Evolutionary conservation across 1,139 yeast species (phyloP), one percentile per base, ranked within the genome.

Genomic region (Groenewaldozyma sp.): DNA sequence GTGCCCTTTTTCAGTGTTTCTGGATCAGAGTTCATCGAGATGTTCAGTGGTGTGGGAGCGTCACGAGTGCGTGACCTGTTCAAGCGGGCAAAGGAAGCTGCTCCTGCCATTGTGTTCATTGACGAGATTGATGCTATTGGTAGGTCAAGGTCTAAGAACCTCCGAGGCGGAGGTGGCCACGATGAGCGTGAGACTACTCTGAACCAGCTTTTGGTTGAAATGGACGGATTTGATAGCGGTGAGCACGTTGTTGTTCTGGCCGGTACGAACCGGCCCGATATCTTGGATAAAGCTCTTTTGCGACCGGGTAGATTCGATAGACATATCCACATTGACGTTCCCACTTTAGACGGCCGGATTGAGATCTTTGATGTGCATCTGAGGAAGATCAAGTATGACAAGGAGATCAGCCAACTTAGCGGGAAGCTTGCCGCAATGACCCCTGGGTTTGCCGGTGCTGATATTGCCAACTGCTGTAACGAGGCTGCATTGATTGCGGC

Each of bases 31-130:
- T 91, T 91, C 51, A 95, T 91, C 14, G 98, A 91, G 63, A 88
- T 91, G 97, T 91, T 87, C 67, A 96, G 87, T 28, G 98, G 98
- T 68, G 97, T 91, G 13, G 98, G 98, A 66, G 97, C 98, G 2
- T 82, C 94, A 18, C 76, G 98, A 59, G 98, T 91, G 28, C 84
- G 98, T 59, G 97, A 91, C 59, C 68, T 91, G 55, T 91, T 91
- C 62, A 77, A 82, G 54, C 84, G 86, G 35, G 98, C 98, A 3
- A 76, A 96, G 59, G 84, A 82, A 56, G 78, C 81, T 60, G 94
- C 97, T 0, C 98, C 98, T 2, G 73, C 94, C 22, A 91, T 91
- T 55, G 81, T 91, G 34, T 91, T 91, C 56, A 87, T 91, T 43
- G 98, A 91, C 67, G 98, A 91, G 67, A 91, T 91, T 48, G 98